Base-by-base conservation (phyloP, 2,329 filamentous ascomycete species). In the Rachicladosporium sp. region DNA sequence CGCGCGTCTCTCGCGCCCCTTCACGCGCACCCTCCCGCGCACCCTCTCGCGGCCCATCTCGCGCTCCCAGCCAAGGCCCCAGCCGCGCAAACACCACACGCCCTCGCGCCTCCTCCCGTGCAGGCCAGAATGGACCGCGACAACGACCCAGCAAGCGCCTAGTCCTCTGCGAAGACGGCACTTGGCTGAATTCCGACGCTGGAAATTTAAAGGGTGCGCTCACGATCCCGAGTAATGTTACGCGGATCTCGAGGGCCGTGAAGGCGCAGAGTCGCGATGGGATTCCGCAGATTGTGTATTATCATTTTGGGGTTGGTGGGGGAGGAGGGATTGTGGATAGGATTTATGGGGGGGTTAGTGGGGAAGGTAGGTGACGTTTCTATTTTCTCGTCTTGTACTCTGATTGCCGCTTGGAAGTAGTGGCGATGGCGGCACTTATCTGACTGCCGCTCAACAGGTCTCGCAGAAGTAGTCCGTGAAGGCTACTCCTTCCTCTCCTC, bases 401-500 rank as follows among this genome's bases (percentile, higher is more conserved):
- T 31, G 29, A 7, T 13, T 9, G 29, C 13, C 2, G 9, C 5
- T 12, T 12, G 13, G 13, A 23, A 35, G 11, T 15, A 11, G 10
- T 35, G 33, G 4, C 2, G 10, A 9, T 12, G 3, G 19, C 1
- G 29, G 19, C 3, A 32, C 30, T 2, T 19, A 31, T 12, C 12
- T 1, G 6, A 3, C 9, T 10, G 2, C 11, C 13, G 31, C 2
- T 7, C 3, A 4, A 6, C 4, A 27, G 23, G 23, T 6, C 23
- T 33, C 6, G 31, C 56, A 3, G 66, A 70, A 29, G 66, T 67
- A 35, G 63, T 71, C 3, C 57, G 66, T 9, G 63, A 69, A 51
- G 64, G 59, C 0, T 70, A 74, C 38, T 61, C 61, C 5, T 73
- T 71, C 49, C 53, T 73, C 2, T 61, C 65, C n/a, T 67, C 67